Evolutionary conservation across 768 basidiomycete genomes (phyloP), one percentile per base, ranked within the genome.

Genomic region (Leccinum subtestaceum): DNA sequence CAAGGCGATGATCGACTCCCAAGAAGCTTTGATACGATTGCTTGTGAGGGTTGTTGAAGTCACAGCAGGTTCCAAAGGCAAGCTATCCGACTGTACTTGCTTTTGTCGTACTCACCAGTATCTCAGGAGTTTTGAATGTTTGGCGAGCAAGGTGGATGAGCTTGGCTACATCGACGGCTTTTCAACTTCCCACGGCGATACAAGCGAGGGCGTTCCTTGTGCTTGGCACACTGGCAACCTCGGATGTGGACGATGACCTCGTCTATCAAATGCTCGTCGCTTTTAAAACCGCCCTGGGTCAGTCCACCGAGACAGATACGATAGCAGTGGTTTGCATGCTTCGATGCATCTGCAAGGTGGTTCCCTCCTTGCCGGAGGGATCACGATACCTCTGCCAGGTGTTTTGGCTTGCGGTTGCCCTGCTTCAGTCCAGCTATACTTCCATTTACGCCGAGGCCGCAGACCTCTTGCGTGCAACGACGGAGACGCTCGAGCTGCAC

Each of bases 81-180:
- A 55, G 81, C 15, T 15, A 31, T 53, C 13, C 15, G 27, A 23
- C 1, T n/a, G 10, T 29, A 11, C 48, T 21, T 32, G 6, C 5
- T 3, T 27, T 40, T 51, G 11, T 52, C 27, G 40, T 48, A 38
- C 52, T 70, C 34, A 70, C 32, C 46, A 51, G 66, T 49, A 60
- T 50, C 56, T 21, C 56, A 91, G 91, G 87, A 11, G 72, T 93
- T 3, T 74, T 90, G 31, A 97, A 97, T 67, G 83, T 90, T 3
- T 97, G 95, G 95, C 83, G 89, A 59, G 92, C 94, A 27, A 81
- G 95, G 36, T 96, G 94, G 93, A 94, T 94, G 89, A 86, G 91
- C 45, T 72, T 97, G 58, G 85, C 93, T 13, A 89, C 91, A 1
- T 85, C 91, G 1, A 91, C 90, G 0, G 93, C 94, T 21, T 96